These are phyloP conservation scores for Triticum monococcum DNA, from an alignment of 176 grass and related monocot species.

Conservation along the genomic window DNA sequence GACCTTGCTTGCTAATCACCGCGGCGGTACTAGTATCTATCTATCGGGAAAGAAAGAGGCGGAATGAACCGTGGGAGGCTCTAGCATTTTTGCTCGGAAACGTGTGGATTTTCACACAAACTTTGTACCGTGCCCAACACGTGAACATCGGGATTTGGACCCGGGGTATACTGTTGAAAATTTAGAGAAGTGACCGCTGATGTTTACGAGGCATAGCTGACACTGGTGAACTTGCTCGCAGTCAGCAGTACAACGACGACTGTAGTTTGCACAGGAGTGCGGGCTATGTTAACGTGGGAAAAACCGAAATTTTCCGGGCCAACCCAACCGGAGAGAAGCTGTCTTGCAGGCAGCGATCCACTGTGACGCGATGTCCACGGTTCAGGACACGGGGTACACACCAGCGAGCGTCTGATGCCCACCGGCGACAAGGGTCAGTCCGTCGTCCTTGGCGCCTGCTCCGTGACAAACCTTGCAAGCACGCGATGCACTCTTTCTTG, in stretches of 20 bases:
- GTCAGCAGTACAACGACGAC: neutral
- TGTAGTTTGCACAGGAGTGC: neutral
- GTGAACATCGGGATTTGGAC: neutral
- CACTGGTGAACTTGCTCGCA: neutral
- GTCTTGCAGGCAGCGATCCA: neutral
- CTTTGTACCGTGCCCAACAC: neutral
- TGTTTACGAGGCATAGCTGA: neutral
- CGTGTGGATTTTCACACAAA: neutral
- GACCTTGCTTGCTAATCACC: neutral
- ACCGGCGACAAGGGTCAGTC: neutral
- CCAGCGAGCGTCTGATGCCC: neutral
- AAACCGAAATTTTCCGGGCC: neutral
- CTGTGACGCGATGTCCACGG: neutral
- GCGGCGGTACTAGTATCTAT: neutral
- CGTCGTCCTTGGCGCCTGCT: neutral
- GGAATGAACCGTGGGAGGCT: neutral
- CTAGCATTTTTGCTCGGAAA: neutral
- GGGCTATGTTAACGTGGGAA: neutral
- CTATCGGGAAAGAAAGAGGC: neutral
- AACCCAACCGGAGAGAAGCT: neutral
- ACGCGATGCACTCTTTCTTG: neutral
- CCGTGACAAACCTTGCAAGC: conserved; percentile 9
- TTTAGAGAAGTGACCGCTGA: neutral
- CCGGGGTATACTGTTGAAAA: neutral
- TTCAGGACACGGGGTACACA: neutral